Conservation (phyloP, 192 early-diverging fungal genomes). For the Funneliformis geosporum region DNA sequence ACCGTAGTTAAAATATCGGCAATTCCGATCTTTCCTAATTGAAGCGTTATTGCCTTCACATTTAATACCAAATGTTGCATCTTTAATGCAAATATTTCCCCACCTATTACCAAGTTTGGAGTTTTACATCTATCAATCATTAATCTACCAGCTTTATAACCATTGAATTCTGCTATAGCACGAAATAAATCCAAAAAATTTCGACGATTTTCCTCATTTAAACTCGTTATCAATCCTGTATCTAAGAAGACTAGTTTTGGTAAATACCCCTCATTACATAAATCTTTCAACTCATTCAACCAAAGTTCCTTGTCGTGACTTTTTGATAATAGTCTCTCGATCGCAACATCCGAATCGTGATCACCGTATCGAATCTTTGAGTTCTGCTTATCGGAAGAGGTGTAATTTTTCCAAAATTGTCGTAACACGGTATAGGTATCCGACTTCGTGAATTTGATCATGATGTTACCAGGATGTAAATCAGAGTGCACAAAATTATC, state of each 20-base stretch:
- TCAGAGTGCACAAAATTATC: slow-evolving; percentile 97
- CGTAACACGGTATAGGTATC: slow-evolving; percentile 52
- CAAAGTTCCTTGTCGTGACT: slow-evolving; percentile 47
- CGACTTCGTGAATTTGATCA: slow-evolving; percentile 77
- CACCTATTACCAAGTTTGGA: slow-evolving; percentile 69
- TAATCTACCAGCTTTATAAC: slow-evolving; percentile 73
- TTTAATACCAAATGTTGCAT: slow-evolving; percentile 78
- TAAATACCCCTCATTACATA: slow-evolving; percentile 70
- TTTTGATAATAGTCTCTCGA: slow-evolving; percentile 39
- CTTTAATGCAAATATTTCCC: slow-evolving; percentile 76
- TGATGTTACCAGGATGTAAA: slow-evolving; percentile 92
- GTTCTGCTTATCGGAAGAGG: slow-evolving; percentile 30
- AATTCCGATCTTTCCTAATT: slow-evolving; percentile 80
- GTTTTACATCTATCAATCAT: slow-evolving; percentile 86
- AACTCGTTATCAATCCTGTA: slow-evolving; percentile 83
- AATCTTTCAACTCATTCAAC: slow-evolving; percentile 44
- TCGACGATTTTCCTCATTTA: slow-evolving; percentile 69
- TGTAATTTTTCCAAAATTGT: slow-evolving; percentile 39
- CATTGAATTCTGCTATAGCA: slow-evolving; percentile 87
- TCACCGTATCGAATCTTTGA: neutral
- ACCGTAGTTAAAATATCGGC: slow-evolving; percentile 78
- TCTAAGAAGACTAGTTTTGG: slow-evolving; percentile 87
- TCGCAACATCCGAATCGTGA: slow-evolving; percentile 45
- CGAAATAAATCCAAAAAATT: slow-evolving; percentile 94
- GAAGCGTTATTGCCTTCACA: slow-evolving; percentile 70